Conservation (phyloP, 2,329 filamentous ascomycete genomes). For the Trichoderma koningii region DNA sequence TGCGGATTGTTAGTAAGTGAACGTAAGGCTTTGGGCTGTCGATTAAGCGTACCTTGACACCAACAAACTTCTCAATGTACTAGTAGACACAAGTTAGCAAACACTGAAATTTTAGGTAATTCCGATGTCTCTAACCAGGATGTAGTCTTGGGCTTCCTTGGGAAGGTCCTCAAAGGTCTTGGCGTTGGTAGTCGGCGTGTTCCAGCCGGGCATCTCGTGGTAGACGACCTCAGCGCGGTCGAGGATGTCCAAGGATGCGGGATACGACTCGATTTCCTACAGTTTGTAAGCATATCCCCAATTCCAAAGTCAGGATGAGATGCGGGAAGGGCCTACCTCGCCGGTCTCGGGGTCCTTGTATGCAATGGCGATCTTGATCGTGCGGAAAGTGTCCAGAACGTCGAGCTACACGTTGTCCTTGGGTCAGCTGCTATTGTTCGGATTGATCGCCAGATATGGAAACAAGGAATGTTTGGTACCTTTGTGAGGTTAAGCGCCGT, state of each 20-base stretch:
- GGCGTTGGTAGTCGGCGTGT: constrained; percentile 61
- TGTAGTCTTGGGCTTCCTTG: constrained; percentile 18
- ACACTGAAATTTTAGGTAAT: not conserved
- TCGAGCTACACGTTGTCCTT: constrained; percentile 43
- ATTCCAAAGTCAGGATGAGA: not conserved
- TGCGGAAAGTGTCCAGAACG: constrained; percentile 71
- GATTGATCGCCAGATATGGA: not conserved
- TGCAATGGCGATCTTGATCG: constrained; percentile 72
- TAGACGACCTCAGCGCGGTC: constrained; percentile 66
- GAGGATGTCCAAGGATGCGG: constrained; percentile 61
- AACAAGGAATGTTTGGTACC: constrained; percentile 24
- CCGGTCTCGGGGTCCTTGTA: constrained; percentile 54
- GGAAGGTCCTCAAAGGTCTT: constrained; percentile 42
- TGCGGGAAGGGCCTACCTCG: constrained; percentile 30
- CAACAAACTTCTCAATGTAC: constrained; percentile 15
- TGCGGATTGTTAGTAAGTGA: constrained; percentile 25
- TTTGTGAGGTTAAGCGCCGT: constrained; percentile 62
- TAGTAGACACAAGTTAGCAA: not conserved
- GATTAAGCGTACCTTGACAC: constrained; percentile 10
- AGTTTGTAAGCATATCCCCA: not conserved
- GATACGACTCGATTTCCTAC: constrained; percentile 39
- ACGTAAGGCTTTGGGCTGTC: not conserved
- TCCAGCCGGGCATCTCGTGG: constrained; percentile 70
- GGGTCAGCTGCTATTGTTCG: constrained; percentile 44
- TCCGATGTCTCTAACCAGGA: constrained; percentile 1